Evolutionary conservation across 1,284 basidiomycete genomes (phyloP), one percentile per base, ranked within the genome.

Genomic region (Ganoderma meredithae): DNA sequence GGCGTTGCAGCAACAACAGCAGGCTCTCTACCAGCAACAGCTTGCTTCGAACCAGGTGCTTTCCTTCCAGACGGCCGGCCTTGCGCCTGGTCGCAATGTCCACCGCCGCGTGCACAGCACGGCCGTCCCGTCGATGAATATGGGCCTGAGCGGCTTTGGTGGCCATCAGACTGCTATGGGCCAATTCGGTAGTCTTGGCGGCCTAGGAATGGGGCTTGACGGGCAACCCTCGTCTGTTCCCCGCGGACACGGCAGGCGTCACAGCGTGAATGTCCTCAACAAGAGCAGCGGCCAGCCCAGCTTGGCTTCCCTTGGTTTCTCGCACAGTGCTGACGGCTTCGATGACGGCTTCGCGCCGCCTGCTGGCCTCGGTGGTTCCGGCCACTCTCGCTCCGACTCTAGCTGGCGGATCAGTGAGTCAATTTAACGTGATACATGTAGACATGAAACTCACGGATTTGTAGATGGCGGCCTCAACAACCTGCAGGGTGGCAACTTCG

Each of bases 61-160:
- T 61, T 70, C 71, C 33, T 87, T 91, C 81, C 87, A 90, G 78
- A 88, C 89, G 63, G 82, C 90, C 53, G 91, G 92, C 7, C 83
- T 94, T 68, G 89, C 84, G 58, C 89, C 90, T n/a, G 85, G 83
- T 71, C 86, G 90, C 67, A 79, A 79, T 19, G 85, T 84, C 67
- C 96, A 98, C 78, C 89, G 96, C 67, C 93, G 97, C 62, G 94
- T 97, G 10, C 96, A 97, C 79, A 97, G 95, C 76, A 94, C 91
- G 31, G 85, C 91, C 10, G 92, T 92, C 10, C 85, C 89, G 79
- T 84, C 86, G 63, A 83, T 88, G 69, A 59, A 31, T 19, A 40
- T 40, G 25, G 78, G 81, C 60, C 80, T 83, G 64, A 79, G 82
- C 72, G 72, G 75, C 63, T 85, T 88, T 69, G 78, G 83, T 61